Evolutionary conservation across 2,329 filamentous ascomycete species (phyloP).

Genomic region (Paramyrothecium roridum): DNA sequence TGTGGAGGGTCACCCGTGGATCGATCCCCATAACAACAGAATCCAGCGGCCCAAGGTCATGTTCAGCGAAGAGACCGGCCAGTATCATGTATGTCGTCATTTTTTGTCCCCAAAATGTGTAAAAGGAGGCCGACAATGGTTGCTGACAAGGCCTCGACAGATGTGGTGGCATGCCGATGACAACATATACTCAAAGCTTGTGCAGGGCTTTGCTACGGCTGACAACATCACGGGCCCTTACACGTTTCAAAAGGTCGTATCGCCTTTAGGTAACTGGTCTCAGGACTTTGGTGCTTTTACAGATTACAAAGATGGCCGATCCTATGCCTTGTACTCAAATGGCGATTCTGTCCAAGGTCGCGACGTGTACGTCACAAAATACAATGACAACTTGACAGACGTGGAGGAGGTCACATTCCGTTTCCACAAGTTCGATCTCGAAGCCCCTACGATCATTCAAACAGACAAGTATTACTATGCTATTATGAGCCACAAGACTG

Average conservation of each 20-base stretch:
- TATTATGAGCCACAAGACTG: conserved; percentile 61
- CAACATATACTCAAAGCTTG: conserved; percentile 49
- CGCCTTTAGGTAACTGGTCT: conserved; percentile 59
- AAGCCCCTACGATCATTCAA: conserved; percentile 58
- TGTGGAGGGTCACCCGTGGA: conserved; percentile 50
- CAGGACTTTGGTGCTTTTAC: conserved; percentile 61
- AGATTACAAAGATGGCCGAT: conserved; percentile 54
- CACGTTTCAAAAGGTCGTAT: conserved; percentile 48
- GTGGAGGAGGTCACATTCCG: conserved; percentile 50
- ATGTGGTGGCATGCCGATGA: conserved; percentile 64
- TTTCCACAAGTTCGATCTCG: conserved; percentile 58
- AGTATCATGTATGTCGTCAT: conserved; percentile 48
- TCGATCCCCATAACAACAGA: conserved; percentile 47
- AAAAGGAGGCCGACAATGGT: rapidly evolving
- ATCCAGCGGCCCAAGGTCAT: conserved; percentile 63
- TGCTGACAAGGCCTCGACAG: conserved; percentile 17
- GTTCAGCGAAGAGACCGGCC: conserved; percentile 48
- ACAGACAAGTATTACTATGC: conserved; percentile 58
- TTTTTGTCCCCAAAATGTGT: no score
- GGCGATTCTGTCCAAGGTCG: conserved; percentile 52
- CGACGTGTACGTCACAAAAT: conserved; percentile 54
- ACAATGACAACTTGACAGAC: conserved; percentile 48
- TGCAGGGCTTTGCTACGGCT: conserved; percentile 54
- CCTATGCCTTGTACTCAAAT: conserved; percentile 58
- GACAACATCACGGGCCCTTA: conserved; percentile 52